Evolutionary conservation across 257 asterid species (phyloP).

Genomic region (Misopates orontium): DNA sequence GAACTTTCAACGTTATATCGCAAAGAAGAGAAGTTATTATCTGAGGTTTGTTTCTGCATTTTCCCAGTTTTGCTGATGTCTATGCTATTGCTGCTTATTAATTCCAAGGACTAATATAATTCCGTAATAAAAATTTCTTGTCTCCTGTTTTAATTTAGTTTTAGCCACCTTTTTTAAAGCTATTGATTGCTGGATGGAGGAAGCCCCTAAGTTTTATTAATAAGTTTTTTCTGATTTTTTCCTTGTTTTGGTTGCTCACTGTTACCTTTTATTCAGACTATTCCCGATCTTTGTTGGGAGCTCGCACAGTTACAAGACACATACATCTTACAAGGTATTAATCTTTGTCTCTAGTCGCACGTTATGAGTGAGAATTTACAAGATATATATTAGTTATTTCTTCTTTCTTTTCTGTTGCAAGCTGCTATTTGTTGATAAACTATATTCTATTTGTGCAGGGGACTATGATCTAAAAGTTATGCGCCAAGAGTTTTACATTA

Average conservation of each 20-base stretch:
- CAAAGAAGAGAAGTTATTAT: conserved; percentile 82
- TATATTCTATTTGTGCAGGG: conserved; percentile 45
- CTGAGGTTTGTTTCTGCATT: conserved; percentile 71
- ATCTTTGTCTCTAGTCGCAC: conserved; percentile 25
- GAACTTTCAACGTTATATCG: conserved; percentile 82
- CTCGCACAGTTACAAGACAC: conserved; percentile 98
- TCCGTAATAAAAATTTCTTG: background rate
- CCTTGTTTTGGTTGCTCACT: conserved; percentile 22
- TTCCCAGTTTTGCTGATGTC: background rate
- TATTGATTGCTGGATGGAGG: background rate
- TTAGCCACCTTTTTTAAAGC: background rate
- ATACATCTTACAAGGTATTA: conserved; percentile 86
- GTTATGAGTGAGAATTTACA: conserved; percentile 15
- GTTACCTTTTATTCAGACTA: conserved; percentile 54
- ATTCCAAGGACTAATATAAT: background rate
- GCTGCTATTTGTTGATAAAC: conserved; percentile 19
- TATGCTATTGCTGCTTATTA: background rate
- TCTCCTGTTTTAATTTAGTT: background rate
- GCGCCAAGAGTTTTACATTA: conserved; percentile 96
- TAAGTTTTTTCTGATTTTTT: background rate
- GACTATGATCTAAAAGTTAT: conserved; percentile 98
- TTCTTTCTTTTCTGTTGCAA: conserved; percentile 19
- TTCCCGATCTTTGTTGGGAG: conserved; percentile 98
- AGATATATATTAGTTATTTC: conserved; percentile 12
- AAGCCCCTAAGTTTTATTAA: background rate